Percentiles rank a stretch among this genome's conserved stretches.
phyloP scores from a whole-genome alignment of 2,329 filamentous ascomycete genomes.

The Colletotrichum melonis region DNA sequence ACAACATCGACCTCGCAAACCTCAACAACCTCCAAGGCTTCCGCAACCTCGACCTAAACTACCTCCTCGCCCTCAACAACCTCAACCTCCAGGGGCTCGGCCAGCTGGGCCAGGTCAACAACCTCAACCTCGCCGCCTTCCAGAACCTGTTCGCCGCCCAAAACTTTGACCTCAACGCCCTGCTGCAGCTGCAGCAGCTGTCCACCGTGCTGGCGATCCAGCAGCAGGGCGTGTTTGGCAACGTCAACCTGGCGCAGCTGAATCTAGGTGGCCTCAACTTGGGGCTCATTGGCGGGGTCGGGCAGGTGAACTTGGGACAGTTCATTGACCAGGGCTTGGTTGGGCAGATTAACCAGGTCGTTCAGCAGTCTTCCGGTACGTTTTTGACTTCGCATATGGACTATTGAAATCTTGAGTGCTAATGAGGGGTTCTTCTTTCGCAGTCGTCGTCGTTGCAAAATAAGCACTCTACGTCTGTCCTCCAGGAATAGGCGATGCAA shows the following conservation, averaged over 20 bases:
- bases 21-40: constrained; percentile 55
- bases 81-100: constrained; percentile 57
- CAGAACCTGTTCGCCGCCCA: constrained; percentile 53
- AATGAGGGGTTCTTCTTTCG: neutral
- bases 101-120: constrained; percentile 45
- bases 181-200: constrained; percentile 55
- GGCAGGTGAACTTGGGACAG: constrained; percentile 42
- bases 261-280: constrained; percentile 43
- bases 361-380: constrained; percentile 36
- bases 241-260: constrained; percentile 42
- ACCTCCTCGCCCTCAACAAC: constrained; percentile 59
- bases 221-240: constrained; percentile 45
- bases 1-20: constrained; percentile 51
- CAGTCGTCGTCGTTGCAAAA: constrained; percentile 17
- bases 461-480: neutral
- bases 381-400: neutral
- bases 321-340: constrained; percentile 43
- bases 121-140: constrained; percentile 56
- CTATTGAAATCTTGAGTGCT: neutral
- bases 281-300: constrained; percentile 43
- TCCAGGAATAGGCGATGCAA: neutral
- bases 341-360: constrained; percentile 44
- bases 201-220: constrained; percentile 50
- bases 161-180: constrained; percentile 53
- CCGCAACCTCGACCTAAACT: constrained; percentile 53